Evolutionary conservation across 1,284 basidiomycete species (phyloP).

Genomic region (Xerocomus minutiporus): DNA sequence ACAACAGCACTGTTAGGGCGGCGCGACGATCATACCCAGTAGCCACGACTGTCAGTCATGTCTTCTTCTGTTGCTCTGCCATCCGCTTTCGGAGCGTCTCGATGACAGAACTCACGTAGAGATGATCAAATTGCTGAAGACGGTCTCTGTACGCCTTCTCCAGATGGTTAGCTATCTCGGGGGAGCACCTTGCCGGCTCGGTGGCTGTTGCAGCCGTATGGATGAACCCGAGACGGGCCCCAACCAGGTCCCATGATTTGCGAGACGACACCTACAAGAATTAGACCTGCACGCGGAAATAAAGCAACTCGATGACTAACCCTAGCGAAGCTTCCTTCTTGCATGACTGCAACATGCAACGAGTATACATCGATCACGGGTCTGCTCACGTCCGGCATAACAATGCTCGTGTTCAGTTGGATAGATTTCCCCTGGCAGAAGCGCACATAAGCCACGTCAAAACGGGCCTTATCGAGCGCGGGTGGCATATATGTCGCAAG

Average conservation of each 20-base stretch:
- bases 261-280: conserved; percentile 23
- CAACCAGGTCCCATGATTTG: conserved; percentile 31
- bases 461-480: conserved; percentile 29
- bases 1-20: neutral
- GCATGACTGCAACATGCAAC: conserved; percentile 33
- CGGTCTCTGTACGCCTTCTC: conserved; percentile 29
- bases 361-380: conserved; percentile 31
- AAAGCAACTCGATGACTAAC: conserved; percentile 19
- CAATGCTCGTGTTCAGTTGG: conserved; percentile 24
- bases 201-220: conserved; percentile 23
- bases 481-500: conserved; percentile 31
- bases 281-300: conserved; percentile 3
- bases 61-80: conserved; percentile 33
- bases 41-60: conserved; percentile 18
- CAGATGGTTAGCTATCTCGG: conserved; percentile 26
- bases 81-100: conserved; percentile 34
- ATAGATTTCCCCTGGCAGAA: conserved; percentile 31
- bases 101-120: conserved; percentile 33
- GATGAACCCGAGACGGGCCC: conserved; percentile 28
- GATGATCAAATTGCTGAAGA: conserved; percentile 34
- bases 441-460: conserved; percentile 30
- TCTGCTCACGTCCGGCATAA: conserved; percentile 29
- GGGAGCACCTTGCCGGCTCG: conserved; percentile 23
- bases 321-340: conserved; percentile 30
- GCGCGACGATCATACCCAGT: conserved; percentile 9